These are phyloP conservation scores for Cercophora sp. DNA, from an alignment of 495 filamentous ascomycete species.

Conservation along the genomic window DNA sequence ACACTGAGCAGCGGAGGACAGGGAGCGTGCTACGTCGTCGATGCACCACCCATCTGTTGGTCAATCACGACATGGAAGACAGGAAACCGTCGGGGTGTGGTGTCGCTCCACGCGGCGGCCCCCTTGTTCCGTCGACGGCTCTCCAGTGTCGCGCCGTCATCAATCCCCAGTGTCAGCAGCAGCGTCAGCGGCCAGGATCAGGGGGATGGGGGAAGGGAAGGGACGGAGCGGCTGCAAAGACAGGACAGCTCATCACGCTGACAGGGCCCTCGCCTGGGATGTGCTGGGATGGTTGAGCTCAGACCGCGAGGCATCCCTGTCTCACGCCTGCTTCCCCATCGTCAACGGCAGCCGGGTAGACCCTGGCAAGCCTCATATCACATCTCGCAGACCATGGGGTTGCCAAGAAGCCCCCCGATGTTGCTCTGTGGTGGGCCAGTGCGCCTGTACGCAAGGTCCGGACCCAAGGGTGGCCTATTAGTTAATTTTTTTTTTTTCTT, in stretches of 20 bases:
- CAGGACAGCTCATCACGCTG: slow-evolving; percentile 10
- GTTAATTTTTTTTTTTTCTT: background rate
- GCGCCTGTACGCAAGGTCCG: slow-evolving; percentile 18
- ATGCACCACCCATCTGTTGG: too few species aligned
- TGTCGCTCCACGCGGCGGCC: background rate
- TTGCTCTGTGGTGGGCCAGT: slow-evolving; percentile 24
- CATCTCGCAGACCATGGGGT: slow-evolving; percentile 16
- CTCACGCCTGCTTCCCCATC: slow-evolving; percentile 16
- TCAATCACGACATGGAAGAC: too few species aligned
- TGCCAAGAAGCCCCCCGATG: slow-evolving; percentile 16
- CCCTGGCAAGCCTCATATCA: slow-evolving; percentile 22
- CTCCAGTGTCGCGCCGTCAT: slow-evolving; percentile 16
- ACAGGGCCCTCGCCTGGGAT: background rate
- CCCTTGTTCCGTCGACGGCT: background rate
- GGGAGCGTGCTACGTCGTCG: too few species aligned
- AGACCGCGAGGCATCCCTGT: slow-evolving; percentile 22
- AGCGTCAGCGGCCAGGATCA: slow-evolving; percentile 12
- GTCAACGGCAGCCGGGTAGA: slow-evolving; percentile 26
- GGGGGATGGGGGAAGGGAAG: background rate
- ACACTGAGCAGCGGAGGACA: background rate
- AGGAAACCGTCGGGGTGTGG: background rate
- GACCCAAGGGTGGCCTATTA: slow-evolving; percentile 7
- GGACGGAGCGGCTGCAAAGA: slow-evolving; percentile 1
- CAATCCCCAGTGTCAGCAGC: background rate
- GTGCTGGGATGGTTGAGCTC: slow-evolving; percentile 13